A percentile compares a stretch with the other conserved stretches of the same genome.
Conservation (phyloP, 257 asterid genomes). For the Perilla frutescens region DNA sequence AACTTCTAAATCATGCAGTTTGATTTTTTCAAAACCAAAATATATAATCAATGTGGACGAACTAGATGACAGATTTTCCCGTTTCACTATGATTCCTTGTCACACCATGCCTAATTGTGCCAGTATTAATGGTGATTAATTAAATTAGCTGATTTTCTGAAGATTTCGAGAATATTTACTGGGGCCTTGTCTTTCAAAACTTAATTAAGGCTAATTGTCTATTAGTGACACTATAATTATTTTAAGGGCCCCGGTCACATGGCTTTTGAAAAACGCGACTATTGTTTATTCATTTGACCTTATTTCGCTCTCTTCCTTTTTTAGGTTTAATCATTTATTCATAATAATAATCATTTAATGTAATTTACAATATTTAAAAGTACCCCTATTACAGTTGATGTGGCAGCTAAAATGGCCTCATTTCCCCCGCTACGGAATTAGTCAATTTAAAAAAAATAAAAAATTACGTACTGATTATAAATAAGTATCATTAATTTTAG, state of each 20-base stretch:
- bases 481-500: too few species aligned
- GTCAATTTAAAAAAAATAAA: neutral
- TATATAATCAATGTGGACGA: neutral
- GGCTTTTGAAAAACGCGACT: constrained; percentile 6
- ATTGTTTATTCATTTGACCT: constrained; percentile 3
- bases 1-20: too few species aligned
- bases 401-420: neutral
- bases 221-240: constrained; percentile 26
- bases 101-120: constrained; percentile 29
- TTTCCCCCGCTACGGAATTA: neutral
- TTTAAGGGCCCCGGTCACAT: constrained; percentile 40
- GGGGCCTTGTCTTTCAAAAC: constrained; percentile 39
- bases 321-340: neutral
- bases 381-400: neutral
- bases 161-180: constrained; percentile 60
- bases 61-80: constrained; percentile 5
- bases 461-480: too few species aligned
- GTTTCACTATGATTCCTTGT: constrained; percentile 37
- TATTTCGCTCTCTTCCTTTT: neutral
- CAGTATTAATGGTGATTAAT: neutral
- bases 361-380: neutral
- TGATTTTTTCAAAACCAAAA: neutral
- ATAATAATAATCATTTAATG: neutral
- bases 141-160: constrained; percentile 37
- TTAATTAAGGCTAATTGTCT: constrained; percentile 33